Evolutionary conservation across 2,329 filamentous ascomycete species (phyloP), one percentile per base, ranked within the genome.

Genomic region (Aspergillus sp.): DNA sequence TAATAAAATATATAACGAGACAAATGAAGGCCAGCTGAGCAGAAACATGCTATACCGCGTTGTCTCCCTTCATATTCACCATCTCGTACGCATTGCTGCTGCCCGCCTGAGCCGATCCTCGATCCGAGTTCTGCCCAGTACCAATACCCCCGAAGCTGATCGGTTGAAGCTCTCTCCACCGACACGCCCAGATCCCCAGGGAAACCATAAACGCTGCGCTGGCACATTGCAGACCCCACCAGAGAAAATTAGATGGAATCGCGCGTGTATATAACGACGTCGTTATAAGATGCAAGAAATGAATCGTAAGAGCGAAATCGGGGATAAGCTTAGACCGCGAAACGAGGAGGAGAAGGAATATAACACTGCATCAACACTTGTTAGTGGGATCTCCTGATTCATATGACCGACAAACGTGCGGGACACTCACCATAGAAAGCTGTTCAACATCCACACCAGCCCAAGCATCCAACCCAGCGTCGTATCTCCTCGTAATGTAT

Each of bases 271-370:
- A 96, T 35, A 96, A 73, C 19, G 87, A 88, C 27, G 90, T 90
- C 67, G 91, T 75, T 67, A 95, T 63, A 53, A 96, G 84, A 73
- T 96, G 90, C 43, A 96, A 79, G 72, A 90, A 84, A 77, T 96
- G 91, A 17, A 97, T 84, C 2, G 93, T 96, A 23, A 97, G 80
- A 33, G 91, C 90, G 73, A 98, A 99, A 77, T 99, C 95, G 65
- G 91, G 91, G 51, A 98, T 90, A 60, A 98, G 89, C 75, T 98
- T 98, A 48, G 90, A 95, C 61, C 95, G 91, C 19, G 89, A 87
- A 65, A 99, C 86, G 57, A 98, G 80, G 54, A 93, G 77, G 51
- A 96, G 86, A 57, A 97, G 88, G 43, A 91, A 90, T 58, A 96
- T 86, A 43, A 91, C 86, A 71, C 93, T 98, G 69, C 6, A 45